Conservation (phyloP, 805 yeast genomes). For the Saccharomycopsis olivae region DNA sequence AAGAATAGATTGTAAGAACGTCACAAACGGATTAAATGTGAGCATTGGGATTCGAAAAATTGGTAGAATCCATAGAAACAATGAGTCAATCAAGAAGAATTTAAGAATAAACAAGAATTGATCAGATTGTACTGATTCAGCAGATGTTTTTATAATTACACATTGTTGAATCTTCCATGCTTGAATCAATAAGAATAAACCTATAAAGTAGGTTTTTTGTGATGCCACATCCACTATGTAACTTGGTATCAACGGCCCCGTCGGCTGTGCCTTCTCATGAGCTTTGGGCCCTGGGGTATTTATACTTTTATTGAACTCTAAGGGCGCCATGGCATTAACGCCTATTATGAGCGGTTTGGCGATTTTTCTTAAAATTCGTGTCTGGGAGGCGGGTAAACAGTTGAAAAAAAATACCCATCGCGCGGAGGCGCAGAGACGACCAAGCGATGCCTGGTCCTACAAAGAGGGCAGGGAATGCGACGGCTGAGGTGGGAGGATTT, state of each 20-base stretch:
- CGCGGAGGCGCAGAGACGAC: too few species aligned
- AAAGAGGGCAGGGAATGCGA: too few species aligned
- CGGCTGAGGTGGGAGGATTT: too few species aligned
- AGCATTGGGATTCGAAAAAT: conserved; percentile 67
- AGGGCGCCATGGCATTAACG: conserved; percentile 2
- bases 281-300: conserved; percentile 1
- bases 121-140: conserved; percentile 2
- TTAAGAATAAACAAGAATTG: conserved; percentile 35
- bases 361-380: too few species aligned
- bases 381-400: too few species aligned
- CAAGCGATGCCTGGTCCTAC: too few species aligned
- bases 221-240: conserved; percentile 59
- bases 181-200: conserved; percentile 65
- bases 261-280: too few species aligned
- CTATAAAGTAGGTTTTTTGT: conserved; percentile 60
- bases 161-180: conserved; percentile 77
- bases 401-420: too few species aligned
- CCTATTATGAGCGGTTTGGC: too few species aligned
- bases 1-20: conserved; percentile 23
- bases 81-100: conserved; percentile 63
- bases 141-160: conserved; percentile 37
- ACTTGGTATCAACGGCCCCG: conserved; percentile 47
- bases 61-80: conserved; percentile 62
- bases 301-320: conserved; percentile 1
- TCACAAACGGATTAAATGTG: conserved; percentile 44